These are phyloP conservation scores for Fusarium hostae DNA, from an alignment of 2,329 filamentous ascomycete genomes.

Conservation along the genomic window DNA sequence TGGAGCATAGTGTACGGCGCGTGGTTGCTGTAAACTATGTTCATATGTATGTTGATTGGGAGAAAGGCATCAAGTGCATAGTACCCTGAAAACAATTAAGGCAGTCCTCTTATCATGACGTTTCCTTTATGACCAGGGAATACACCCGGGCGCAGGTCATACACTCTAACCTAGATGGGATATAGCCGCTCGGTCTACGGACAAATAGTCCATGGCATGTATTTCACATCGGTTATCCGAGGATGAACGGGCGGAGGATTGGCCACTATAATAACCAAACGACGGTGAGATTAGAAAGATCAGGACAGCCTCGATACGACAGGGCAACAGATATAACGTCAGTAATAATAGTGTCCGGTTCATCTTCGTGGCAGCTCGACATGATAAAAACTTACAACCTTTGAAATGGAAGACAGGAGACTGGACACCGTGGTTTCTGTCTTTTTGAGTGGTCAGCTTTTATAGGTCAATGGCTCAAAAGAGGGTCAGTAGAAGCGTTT, in stretches of 20 bases:
- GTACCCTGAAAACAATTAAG: constrained; percentile 13
- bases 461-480: constrained; percentile 41
- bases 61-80: not conserved
- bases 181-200: constrained; percentile 34
- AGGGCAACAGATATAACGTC: not conserved
- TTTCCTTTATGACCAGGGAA: constrained; percentile 5
- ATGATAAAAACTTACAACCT: constrained; percentile 24
- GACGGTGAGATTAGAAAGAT: not conserved
- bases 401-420: constrained; percentile 26
- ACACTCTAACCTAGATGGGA: constrained; percentile 31
- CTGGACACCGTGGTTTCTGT: constrained; percentile 21
- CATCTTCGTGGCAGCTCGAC: constrained; percentile 15
- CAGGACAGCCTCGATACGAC: not conserved
- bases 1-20: not conserved
- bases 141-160: constrained; percentile 26
- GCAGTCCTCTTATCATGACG: constrained; percentile 5
- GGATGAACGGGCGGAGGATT: constrained; percentile 11
- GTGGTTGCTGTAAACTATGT: not conserved
- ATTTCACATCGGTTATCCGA: constrained; percentile 31
- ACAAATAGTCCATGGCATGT: constrained; percentile 15
- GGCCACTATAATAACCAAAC: not conserved
- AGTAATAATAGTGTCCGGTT: constrained; percentile 22
- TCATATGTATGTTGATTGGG: no score
- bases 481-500: constrained; percentile 34
- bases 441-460: constrained; percentile 13